phyloP scores from a whole-genome alignment of 331 rosid species.

The Malus hybrid region DNA sequence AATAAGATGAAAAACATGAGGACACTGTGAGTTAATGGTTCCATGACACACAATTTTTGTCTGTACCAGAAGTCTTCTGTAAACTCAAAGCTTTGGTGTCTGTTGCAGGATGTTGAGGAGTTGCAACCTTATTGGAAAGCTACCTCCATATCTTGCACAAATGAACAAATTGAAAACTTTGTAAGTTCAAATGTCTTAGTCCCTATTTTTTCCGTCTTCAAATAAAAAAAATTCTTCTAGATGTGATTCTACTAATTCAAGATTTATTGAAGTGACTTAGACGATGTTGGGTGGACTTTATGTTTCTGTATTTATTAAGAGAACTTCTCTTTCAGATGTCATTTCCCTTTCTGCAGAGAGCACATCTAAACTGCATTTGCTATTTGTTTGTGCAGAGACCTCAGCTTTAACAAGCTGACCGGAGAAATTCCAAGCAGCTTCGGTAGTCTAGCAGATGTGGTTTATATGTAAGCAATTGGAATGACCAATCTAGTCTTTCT shows the following conservation, averaged over 20 bases:
- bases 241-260: background rate
- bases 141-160: constrained; percentile 27
- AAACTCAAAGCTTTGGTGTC: background rate
- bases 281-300: background rate
- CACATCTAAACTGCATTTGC: background rate
- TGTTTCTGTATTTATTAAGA: background rate
- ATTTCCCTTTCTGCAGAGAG: background rate
- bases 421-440: constrained; percentile 25
- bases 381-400: constrained; percentile 28
- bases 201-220: background rate
- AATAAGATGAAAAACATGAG: constrained; percentile 14
- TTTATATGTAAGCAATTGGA: constrained; percentile 38
- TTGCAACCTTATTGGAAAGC: constrained; percentile 53
- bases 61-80: background rate
- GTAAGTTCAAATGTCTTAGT: constrained; percentile 12
- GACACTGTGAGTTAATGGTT: constrained; percentile 34
- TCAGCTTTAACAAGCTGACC: constrained; percentile 43
- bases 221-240: background rate
- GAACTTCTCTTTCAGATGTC: background rate
- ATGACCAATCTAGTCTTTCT: background rate
- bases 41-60: background rate
- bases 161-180: constrained; percentile 24
- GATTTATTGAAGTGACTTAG: background rate
- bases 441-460: background rate
- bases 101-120: constrained; percentile 52